Evolutionary conservation across 2,329 filamentous ascomycete genomes (phyloP).

Genomic region (Aspergillus ustus): DNA sequence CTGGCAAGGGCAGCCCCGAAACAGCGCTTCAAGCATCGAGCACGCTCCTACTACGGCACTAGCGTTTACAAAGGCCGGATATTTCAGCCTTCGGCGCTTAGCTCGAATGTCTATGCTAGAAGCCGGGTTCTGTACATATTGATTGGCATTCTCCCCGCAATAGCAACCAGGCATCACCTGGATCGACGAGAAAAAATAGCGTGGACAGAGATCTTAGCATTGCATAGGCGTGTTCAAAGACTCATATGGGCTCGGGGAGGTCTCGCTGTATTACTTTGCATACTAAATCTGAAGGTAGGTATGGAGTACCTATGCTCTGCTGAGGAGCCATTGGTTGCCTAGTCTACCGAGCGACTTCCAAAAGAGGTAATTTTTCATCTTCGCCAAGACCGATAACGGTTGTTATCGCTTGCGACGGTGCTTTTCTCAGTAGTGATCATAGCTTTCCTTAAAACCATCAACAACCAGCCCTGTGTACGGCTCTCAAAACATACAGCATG

Average conservation of each 20-base stretch:
- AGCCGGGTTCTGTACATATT: background rate
- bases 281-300: too few species aligned
- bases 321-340: conserved; percentile 35
- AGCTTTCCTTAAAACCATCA: background rate
- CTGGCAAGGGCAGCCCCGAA: background rate
- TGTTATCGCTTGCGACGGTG: conserved; percentile 15
- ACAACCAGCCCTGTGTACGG: background rate
- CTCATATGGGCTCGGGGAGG: too few species aligned
- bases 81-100: background rate
- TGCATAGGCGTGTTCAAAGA: too few species aligned
- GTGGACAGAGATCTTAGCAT: background rate
- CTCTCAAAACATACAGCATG: conserved; percentile 5
- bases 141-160: background rate
- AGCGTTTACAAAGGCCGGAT: background rate
- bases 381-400: conserved; percentile 38
- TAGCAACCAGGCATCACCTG: background rate
- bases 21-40: background rate
- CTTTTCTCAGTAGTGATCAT: background rate
- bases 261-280: too few species aligned
- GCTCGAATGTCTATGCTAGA: background rate
- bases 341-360: conserved; percentile 31
- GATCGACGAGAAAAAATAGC: background rate
- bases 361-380: conserved; percentile 37
- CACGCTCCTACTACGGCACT: background rate
- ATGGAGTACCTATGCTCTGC: too few species aligned